These are phyloP conservation scores for Xerocomellus dryophilus DNA, from an alignment of 768 basidiomycete genomes.

Conservation along the genomic window DNA sequence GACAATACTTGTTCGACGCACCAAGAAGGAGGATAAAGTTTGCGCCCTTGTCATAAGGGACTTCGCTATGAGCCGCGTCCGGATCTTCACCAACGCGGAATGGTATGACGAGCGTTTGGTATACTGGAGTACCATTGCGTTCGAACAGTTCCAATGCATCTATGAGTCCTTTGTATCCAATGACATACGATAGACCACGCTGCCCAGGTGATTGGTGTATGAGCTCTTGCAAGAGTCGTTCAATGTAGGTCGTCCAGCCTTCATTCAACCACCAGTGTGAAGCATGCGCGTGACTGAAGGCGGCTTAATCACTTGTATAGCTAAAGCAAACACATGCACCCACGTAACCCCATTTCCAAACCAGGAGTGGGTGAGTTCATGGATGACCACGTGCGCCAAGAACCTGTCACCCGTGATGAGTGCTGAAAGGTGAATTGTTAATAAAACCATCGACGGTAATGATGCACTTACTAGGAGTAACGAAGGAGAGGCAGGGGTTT, in stretches of 20 bases:
- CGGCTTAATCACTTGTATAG: neutral
- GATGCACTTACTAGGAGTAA: conserved; percentile 69
- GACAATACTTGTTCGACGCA: conserved; percentile 19
- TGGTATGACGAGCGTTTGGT: conserved; percentile 75
- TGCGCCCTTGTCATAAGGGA: conserved; percentile 90
- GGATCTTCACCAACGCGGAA: conserved; percentile 73
- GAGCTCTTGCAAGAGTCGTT: conserved; percentile 69
- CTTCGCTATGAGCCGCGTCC: conserved; percentile 67
- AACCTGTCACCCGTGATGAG: conserved; percentile 84
- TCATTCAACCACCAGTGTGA: conserved; percentile 90
- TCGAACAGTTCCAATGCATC: conserved; percentile 65
- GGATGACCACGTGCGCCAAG: conserved; percentile 84
- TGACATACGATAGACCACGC: conserved; percentile 77
- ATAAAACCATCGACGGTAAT: neutral
- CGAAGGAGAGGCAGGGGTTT: conserved; percentile 84
- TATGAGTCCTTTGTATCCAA: conserved; percentile 68
- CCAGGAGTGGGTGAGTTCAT: conserved; percentile 86
- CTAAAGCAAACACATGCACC: conserved; percentile 20
- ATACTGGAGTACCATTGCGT: conserved; percentile 47
- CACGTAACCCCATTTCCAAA: conserved; percentile 90
- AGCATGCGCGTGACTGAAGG: conserved; percentile 58
- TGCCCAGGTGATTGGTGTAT: conserved; percentile 65
- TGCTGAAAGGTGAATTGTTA: conserved; percentile 37
- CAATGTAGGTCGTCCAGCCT: conserved; percentile 93
- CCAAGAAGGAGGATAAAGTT: conserved; percentile 86